These are phyloP conservation scores for Pyrrhoderma lamaoense DNA, from an alignment of 1,284 basidiomycete species.

Conservation along the genomic window DNA sequence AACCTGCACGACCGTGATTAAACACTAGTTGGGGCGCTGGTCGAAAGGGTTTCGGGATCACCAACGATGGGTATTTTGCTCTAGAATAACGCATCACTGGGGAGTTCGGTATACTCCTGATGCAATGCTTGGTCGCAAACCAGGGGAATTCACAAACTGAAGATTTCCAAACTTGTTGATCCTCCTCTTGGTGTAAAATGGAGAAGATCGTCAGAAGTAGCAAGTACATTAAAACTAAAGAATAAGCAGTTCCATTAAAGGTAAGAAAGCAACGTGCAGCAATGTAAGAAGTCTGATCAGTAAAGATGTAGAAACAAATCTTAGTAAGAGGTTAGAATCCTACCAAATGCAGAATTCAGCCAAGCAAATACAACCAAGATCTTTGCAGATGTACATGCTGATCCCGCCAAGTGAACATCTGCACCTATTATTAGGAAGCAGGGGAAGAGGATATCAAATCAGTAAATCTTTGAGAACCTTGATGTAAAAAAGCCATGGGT, in stretches of 20 bases:
- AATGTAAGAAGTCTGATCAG: too few relatives aligned
- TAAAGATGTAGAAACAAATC: too few relatives aligned
- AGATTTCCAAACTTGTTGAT: slow-evolving; percentile 46
- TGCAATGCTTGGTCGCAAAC: slow-evolving; percentile 24
- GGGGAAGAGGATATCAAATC: slow-evolving; percentile 10
- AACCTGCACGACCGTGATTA: slow-evolving; percentile 29
- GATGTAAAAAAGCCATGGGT: slow-evolving; percentile 15
- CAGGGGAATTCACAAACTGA: slow-evolving; percentile 42
- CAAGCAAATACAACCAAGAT: slow-evolving; percentile 60
- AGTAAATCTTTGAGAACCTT: not conserved
- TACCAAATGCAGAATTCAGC: slow-evolving; percentile 49
- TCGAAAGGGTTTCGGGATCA: slow-evolving; percentile 37
- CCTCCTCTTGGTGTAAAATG: slow-evolving; percentile 31
- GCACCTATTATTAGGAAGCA: slow-evolving; percentile 2
- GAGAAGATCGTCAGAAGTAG: slow-evolving; percentile 30
- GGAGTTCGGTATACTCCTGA: slow-evolving; percentile 27
- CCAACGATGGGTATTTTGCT: slow-evolving; percentile 28
- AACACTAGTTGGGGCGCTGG: slow-evolving; percentile 27
- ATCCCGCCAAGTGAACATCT: not conserved
- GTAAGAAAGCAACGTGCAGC: too few relatives aligned
- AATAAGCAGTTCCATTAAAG: not conserved
- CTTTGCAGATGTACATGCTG: slow-evolving; percentile 46
- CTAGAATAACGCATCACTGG: slow-evolving; percentile 29
- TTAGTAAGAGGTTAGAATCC: slow-evolving; percentile 27
- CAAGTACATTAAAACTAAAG: slow-evolving; percentile 29